Evolutionary conservation across 1,139 yeast species (phyloP), one percentile per base, ranked within the genome.

Genomic region (Blastobotrys ciferrii): DNA sequence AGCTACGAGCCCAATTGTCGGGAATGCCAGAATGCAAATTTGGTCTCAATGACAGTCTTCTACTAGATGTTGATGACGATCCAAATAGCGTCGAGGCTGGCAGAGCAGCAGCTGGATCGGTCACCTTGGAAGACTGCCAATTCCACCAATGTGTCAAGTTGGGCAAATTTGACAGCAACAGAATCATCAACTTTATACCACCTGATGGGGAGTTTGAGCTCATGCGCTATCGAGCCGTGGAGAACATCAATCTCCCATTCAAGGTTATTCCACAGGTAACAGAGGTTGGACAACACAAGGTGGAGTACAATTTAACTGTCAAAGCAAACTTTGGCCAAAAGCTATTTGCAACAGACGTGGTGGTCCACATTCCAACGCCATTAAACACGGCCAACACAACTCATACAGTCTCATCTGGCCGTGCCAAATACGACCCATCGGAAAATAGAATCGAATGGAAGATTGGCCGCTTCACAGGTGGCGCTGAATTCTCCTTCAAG

Each of bases 131-230:
- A 57, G 95, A 88, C 64, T 82, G 88, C 59, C 88, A 86, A 57
- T 87, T 91, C 67, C 98, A 92, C 66, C 94, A 87, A 59, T 85
- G 95, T 66, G 96, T 87, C 32, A 77, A 84, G 49, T 70, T 87
- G 45, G 78, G 82, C 39, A 76, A 78, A 60, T 87, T 85, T 64
- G 89, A 85, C 57, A 64, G 76, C 5, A 84, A 82, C 38, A 73
- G 86, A 45, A 74, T 80, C 45, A 84, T 88, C 51, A 79, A 80
- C 45, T 88, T 88, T 58, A 75, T 84, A 11, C 96, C 96, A 4
- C 96, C 98, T 1, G 98, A 91, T 68, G 98, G 98, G 0, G 84
- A 82, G 49, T 88, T 88, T 65, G 95, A 89, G 64, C 76, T 92
- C 50, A 84, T 92, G 94, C 73, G 81, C 42, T 91, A 91, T 74